Evolutionary conservation across 2,329 filamentous ascomycete species (phyloP).

Genomic region (Verticillium zaregamsianum): DNA sequence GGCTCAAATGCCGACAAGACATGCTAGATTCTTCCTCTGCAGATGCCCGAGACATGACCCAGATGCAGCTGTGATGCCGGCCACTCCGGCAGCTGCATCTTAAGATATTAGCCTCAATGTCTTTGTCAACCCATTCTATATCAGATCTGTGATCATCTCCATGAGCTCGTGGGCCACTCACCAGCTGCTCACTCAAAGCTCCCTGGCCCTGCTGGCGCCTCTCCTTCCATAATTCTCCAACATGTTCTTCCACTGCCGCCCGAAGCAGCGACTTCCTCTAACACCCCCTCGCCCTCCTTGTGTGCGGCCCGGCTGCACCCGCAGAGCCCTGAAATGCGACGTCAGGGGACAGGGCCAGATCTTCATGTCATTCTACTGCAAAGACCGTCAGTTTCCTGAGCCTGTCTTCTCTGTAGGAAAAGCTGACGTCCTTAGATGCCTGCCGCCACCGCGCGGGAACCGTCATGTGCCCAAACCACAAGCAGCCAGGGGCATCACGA

Average conservation of each 20-base stretch:
- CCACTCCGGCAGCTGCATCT: not conserved
- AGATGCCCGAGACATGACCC: not conserved
- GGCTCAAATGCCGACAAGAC: not conserved
- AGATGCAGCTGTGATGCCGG: not conserved
- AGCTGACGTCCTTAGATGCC: conserved; percentile 7
- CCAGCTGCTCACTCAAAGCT: not conserved
- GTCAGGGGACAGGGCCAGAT: not conserved
- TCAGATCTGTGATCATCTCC: not conserved
- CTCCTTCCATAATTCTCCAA: not conserved
- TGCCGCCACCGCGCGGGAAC: conserved; percentile 12
- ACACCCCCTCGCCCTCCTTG: conserved; percentile 4
- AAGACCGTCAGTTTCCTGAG: conserved; percentile 6
- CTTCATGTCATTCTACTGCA: conserved; percentile 12
- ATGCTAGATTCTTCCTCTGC: not conserved
- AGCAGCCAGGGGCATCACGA: conserved; percentile 4
- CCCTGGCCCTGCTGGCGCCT: no score
- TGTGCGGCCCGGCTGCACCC: conserved; percentile 6
- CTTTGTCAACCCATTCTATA: not conserved
- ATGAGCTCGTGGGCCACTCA: not conserved
- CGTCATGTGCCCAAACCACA: conserved; percentile 13
- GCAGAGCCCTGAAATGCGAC: conserved; percentile 10
- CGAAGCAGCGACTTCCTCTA: not conserved
- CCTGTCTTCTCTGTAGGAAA: not conserved
- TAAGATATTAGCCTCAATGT: not conserved
- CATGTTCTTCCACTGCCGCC: conserved; percentile 15